Evolutionary conservation across 2,329 filamentous ascomycete species (phyloP).

Genomic region (Neurospora crassa): DNA sequence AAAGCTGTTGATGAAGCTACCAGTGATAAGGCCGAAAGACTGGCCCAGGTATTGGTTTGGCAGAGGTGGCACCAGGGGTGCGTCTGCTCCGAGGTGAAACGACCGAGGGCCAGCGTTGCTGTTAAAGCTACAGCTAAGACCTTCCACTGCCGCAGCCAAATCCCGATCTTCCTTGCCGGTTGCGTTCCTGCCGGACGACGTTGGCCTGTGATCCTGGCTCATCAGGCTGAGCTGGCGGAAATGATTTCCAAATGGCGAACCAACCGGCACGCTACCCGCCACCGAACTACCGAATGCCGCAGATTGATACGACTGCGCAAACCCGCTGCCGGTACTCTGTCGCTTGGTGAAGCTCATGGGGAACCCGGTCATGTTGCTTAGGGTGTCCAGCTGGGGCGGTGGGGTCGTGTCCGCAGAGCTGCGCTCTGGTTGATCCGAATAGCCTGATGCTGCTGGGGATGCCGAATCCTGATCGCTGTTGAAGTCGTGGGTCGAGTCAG

Average conservation of each 20-base stretch:
- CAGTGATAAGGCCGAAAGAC: conserved; percentile 42
- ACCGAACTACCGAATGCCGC: conserved; percentile 43
- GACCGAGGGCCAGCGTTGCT: conserved; percentile 61
- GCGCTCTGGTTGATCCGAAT: conserved; percentile 67
- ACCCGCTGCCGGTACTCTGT: conserved; percentile 46
- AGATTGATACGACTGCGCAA: conserved; percentile 77
- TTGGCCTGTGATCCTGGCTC: conserved; percentile 67
- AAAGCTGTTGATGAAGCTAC: conserved; percentile 55
- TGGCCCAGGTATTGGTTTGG: conserved; percentile 70
- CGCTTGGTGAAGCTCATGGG: conserved; percentile 45
- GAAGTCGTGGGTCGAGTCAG: conserved; percentile 56
- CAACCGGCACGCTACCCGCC: conserved; percentile 40
- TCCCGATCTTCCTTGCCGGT: conserved; percentile 78
- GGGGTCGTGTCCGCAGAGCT: conserved; percentile 92
- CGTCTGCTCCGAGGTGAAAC: conserved; percentile 55
- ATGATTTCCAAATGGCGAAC: conserved; percentile 39
- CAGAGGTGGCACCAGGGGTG: conserved; percentile 80
- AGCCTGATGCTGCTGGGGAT: conserved; percentile 72
- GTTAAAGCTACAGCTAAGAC: conserved; percentile 84
- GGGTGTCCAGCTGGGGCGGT: conserved; percentile 64
- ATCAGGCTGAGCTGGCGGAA: conserved; percentile 48
- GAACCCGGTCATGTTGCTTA: conserved; percentile 29
- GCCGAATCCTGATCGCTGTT: conserved; percentile 73
- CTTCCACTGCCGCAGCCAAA: conserved; percentile 79
- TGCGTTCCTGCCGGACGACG: conserved; percentile 66